Conservation (phyloP, 176 grass and related monocot species). For the Hsuehochloa calcarea region DNA sequence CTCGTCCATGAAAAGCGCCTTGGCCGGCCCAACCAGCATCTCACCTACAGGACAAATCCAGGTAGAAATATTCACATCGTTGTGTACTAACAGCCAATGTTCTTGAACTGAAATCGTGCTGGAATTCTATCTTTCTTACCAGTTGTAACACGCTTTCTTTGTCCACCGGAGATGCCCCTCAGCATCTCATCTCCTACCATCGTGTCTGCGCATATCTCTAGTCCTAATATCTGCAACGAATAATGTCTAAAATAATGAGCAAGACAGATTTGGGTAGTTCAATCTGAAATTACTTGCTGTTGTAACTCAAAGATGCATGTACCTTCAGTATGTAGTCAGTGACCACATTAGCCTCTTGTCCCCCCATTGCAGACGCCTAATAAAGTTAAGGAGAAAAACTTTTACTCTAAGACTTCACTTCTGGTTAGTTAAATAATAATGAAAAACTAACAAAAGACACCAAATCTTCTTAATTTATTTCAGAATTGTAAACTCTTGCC, state of each 20-base stretch:
- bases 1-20: conserved; percentile 94
- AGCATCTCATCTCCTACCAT: conserved; percentile 90
- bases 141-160: conserved; percentile 86
- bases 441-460: not conserved
- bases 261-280: not conserved
- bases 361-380: conserved; percentile 64
- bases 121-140: conserved; percentile 37
- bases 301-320: conserved; percentile 17
- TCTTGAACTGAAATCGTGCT: not conserved
- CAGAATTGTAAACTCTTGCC: conserved; percentile 27
- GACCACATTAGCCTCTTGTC: conserved; percentile 61
- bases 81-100: not conserved
- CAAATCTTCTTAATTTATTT: not conserved
- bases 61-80: not conserved
- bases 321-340: conserved; percentile 94
- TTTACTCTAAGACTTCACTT: not conserved
- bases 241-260: conserved; percentile 5
- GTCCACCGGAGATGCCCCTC: conserved; percentile 89
- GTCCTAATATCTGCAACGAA: conserved; percentile 70
- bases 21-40: conserved; percentile 87
- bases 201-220: conserved; percentile 84
- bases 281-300: not conserved
- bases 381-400: conserved; percentile 20
- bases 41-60: conserved; percentile 56
- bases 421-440: not conserved